Evolutionary conservation across 352 stramenopile species (phyloP), one percentile per base, ranked within the genome.

Genomic region (Globisporangium ultimum): DNA sequence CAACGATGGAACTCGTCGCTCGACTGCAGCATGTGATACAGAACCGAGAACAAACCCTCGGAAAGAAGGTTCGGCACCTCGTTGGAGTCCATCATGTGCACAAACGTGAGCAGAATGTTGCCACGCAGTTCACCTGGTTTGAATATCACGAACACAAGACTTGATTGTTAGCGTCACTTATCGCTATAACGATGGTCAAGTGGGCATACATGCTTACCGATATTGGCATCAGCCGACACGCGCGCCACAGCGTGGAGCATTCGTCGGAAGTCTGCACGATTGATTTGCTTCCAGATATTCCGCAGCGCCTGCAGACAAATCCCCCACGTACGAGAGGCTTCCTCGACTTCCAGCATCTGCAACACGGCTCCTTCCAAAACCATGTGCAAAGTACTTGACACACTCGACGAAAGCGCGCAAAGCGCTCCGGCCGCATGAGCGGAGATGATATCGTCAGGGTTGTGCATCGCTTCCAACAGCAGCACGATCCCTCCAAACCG

Each of bases 211-310:
- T 32, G 24, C 14, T 46, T 32, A 63, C 18, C 86, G 47, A 88
- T 91, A 49, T 89, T 83, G 11, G 80, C 87, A 48, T 88, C 72
- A 51, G 74, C 76, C 14, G 87, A 92, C 18, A 96, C 82, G 53
- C 87, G 80, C 8, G 86, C 75, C 18, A 93, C 84, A 20, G 87
- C 87, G 46, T 91, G 76, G 18, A 96, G 73, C 87, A 96, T 96
- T 18, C 81, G 78, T 8, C 85, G 75, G 55, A 96, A 96, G 53
- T 94, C 85, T 17, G 87, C 75, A 42, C 75, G 77, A 51, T 89
- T 91, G 53, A 96, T 91, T 58, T 96, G 86, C 58, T 93, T 91
- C 87, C 87, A 96, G 66, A 96, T 88, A 54, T 96, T 94, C 4
- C 85, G 80, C 24, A 96, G 71, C 15, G 84, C 81, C 47, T 89